Conservation (phyloP, 2,329 filamentous ascomycete species). For the Onygenales sp. region DNA sequence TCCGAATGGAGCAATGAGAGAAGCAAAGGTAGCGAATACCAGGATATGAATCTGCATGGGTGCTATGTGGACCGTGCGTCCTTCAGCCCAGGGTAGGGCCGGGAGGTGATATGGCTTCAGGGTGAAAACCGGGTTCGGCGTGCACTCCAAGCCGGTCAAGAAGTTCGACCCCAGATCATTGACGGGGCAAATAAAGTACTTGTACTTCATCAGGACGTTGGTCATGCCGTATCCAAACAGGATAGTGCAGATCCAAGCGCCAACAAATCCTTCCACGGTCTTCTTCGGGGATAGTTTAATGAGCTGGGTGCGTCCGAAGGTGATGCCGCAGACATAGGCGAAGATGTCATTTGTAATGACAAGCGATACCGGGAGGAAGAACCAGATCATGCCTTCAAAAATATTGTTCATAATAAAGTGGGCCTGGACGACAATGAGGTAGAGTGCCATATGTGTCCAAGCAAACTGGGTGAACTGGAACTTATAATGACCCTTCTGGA, state of each 20-base stretch:
- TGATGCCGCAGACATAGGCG: slow-evolving; percentile 94
- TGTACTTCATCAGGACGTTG: slow-evolving; percentile 76
- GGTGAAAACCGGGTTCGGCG: slow-evolving; percentile 83
- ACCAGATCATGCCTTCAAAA: slow-evolving; percentile 99
- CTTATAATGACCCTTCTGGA: slow-evolving; percentile 91
- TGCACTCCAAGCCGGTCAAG: slow-evolving; percentile 81
- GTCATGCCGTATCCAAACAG: slow-evolving; percentile 74
- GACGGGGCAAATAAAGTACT: slow-evolving; percentile 97
- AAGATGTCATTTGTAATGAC: slow-evolving; percentile 99
- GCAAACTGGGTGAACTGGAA: slow-evolving; percentile 99
- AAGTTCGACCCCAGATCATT: slow-evolving; percentile 92
- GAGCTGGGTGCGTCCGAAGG: slow-evolving; percentile 88
- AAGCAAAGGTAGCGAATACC: slow-evolving; percentile 84
- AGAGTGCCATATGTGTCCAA: slow-evolving; percentile 98
- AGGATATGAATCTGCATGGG: slow-evolving; percentile 94
- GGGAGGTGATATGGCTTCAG: slow-evolving; percentile 65
- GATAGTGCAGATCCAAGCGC: slow-evolving; percentile 90
- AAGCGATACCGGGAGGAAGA: slow-evolving; percentile 87
- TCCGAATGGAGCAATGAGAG: slow-evolving; percentile 91
- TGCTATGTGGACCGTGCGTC: slow-evolving; percentile 60
- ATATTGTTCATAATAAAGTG: slow-evolving; percentile 99
- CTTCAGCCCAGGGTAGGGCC: slow-evolving; percentile 53
- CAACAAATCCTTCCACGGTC: slow-evolving; percentile 95
- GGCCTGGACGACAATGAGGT: slow-evolving; percentile 93
- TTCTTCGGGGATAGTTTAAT: slow-evolving; percentile 99